phyloP scores from a whole-genome alignment of 345 rosid species.

The Eutrema heterophyllum region DNA sequence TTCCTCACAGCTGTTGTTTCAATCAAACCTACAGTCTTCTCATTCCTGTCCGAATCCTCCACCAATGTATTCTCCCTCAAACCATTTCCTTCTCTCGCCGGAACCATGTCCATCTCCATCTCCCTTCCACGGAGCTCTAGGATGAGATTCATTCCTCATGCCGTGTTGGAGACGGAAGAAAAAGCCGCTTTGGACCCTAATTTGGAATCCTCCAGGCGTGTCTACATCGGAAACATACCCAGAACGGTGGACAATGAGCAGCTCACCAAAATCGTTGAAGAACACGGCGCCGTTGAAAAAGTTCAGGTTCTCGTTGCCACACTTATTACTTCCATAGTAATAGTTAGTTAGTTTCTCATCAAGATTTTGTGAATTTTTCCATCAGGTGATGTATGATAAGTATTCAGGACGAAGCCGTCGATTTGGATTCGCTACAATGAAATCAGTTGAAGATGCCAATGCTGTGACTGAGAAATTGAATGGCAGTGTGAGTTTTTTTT shows the following conservation, averaged over 20 bases:
- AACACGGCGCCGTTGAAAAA: conserved; percentile 76
- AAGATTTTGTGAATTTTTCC: neutral
- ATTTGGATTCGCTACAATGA: conserved; percentile 86
- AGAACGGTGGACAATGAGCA: conserved; percentile 51
- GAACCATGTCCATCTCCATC: conserved; percentile 8
- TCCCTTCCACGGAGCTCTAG: conserved; percentile 23
- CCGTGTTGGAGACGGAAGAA: conserved; percentile 47
- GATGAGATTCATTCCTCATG: conserved; percentile 33
- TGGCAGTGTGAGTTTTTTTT: conserved; percentile 50
- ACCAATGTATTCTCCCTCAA: conserved; percentile 7
- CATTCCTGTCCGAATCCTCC: conserved; percentile 17
- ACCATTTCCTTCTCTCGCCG: conserved; percentile 2
- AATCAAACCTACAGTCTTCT: conserved; percentile 17
- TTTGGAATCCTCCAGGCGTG: conserved; percentile 50
- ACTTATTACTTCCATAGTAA: neutral
- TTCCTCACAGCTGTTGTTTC: conserved; percentile 23
- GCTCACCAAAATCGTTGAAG: conserved; percentile 58
- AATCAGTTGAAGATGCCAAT: conserved; percentile 76
- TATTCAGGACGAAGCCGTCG: conserved; percentile 72
- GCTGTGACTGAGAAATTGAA: conserved; percentile 75
- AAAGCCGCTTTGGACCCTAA: conserved; percentile 33
- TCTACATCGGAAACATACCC: conserved; percentile 80
- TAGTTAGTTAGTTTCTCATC: neutral
- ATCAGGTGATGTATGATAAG: conserved; percentile 83
- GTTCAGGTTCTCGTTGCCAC: conserved; percentile 49